Percentiles rank a stretch among this genome's conserved stretches.
Evolutionary conservation across 768 basidiomycete genomes (phyloP).

Genomic region (Tephrocybe sp.): DNA sequence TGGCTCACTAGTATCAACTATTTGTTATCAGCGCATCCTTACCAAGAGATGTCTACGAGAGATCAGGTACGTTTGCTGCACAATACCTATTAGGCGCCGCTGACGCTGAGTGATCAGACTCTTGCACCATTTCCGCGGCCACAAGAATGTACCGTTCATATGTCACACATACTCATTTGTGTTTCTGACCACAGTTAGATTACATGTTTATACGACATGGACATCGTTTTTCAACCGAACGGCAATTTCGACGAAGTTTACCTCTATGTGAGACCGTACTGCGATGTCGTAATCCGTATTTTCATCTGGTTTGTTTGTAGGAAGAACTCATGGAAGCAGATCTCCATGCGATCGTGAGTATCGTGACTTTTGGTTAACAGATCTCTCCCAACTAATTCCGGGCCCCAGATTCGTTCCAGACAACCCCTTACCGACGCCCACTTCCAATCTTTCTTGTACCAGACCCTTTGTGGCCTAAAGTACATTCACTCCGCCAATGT

Average conservation of each 20-base stretch:
- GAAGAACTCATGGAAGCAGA: conserved; percentile 99
- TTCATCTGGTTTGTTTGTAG: conserved; percentile 38
- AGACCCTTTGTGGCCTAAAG: conserved; percentile 96
- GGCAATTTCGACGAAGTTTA: conserved; percentile 97
- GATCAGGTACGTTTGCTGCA: conserved; percentile 65
- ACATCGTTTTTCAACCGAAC: conserved; percentile 89
- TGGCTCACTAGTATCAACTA: not conserved
- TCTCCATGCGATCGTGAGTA: conserved; percentile 91
- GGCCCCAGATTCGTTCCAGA: conserved; percentile 72
- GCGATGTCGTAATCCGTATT: not conserved
- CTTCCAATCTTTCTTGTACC: conserved; percentile 96
- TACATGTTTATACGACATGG: conserved; percentile 97
- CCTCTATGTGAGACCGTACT: conserved; percentile 63
- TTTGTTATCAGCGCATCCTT: conserved; percentile 69
- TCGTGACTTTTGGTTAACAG: not conserved
- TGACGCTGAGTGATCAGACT: conserved; percentile 48
- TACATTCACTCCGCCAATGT: conserved; percentile 98
- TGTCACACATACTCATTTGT: not conserved
- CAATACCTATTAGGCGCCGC: not conserved
- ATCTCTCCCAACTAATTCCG: not conserved
- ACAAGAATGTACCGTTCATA: conserved; percentile 81
- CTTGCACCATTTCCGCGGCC: conserved; percentile 96
- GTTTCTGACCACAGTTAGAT: conserved; percentile 53
- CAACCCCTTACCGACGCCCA: conserved; percentile 89
- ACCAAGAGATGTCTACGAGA: conserved; percentile 96